Conservation (phyloP, 805 yeast genomes). For the Lipomyces mesembrius region DNA sequence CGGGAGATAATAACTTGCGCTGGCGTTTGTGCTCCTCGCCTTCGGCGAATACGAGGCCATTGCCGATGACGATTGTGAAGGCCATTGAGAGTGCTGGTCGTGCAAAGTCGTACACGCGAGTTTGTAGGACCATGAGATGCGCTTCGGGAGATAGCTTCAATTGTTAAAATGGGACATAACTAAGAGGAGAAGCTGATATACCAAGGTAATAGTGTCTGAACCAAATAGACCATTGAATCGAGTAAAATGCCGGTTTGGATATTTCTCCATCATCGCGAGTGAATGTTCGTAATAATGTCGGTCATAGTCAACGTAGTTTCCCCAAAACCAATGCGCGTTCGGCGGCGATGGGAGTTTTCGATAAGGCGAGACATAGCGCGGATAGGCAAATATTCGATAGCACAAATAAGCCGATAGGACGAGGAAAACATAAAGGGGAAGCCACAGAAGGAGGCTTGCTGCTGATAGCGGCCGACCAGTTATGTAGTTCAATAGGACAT, state of each 20-base stretch:
- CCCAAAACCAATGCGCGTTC: conserved; percentile 21
- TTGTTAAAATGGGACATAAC: too few relatives aligned
- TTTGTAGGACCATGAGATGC: conserved; percentile 13
- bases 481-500: neutral
- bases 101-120: conserved; percentile 17
- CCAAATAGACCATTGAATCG: conserved; percentile 16
- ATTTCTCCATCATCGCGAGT: conserved; percentile 7
- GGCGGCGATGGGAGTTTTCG: conserved; percentile 18
- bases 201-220: conserved; percentile 17
- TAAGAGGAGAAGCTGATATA: neutral
- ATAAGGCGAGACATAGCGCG: conserved; percentile 22
- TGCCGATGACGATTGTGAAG: conserved; percentile 21
- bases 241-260: conserved; percentile 19
- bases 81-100: conserved; percentile 22
- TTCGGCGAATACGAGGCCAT: conserved; percentile 31
- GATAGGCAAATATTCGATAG: conserved; percentile 22
- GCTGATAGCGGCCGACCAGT: neutral
- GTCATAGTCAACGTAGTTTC: conserved; percentile 20
- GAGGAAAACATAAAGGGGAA: neutral
- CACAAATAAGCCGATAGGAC: neutral
- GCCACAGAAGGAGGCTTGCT: neutral
- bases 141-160: conserved; percentile 25
- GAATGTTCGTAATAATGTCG: conserved; percentile 17
- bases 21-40: conserved; percentile 28
- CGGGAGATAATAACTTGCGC: conserved; percentile 26